Evolutionary conservation across 208 protist genomes (phyloP), one percentile per base, ranked within the genome.

Genomic region (Entamoeba invadens): DNA sequence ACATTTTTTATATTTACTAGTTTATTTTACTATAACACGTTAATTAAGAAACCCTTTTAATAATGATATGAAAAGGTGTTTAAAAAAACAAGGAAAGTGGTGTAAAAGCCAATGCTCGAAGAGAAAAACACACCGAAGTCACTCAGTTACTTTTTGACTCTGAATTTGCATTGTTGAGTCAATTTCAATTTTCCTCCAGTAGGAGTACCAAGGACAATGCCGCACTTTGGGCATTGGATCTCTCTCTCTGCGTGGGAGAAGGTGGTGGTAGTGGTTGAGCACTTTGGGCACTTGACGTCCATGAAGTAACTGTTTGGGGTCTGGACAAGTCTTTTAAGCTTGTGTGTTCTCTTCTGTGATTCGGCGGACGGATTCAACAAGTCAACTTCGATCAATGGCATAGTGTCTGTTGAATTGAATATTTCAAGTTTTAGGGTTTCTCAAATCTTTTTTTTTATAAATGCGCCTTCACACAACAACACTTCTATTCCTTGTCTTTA

Each of bases 261-360:
- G 91, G 99, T 98, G 92, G 97, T 97, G 45, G 98, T 99, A 94
- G 97, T 96, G 87, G 94, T 95, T 95, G 96, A 97, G 96, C 99
- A 99, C 91, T 97, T 97, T 72, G 97, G 97, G 97, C 98, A 99
- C 96, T 98, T 99, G 51, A 99, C 98, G 93, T 99, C 98, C 97
- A 99, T 98, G 97, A 99, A 99, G 97, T 97, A 99, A 25, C 97
- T 98, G 97, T 99, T 99, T 93, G 98, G 99, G 94, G 97, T 97
- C 97, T 99, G 99, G 91, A 99, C 98, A 31, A 99, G 97, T 94
- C 99, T 97, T 97, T 99, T 99, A 95, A 98, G 97, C 98, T 99
- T 99, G 98, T 99, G 98, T 96, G 98, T 98, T 95, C 97, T 96
- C 95, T 96, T 96, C 97, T 99, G 98, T 42, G 96, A 94, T 95